Evolutionary conservation across 768 basidiomycete genomes (phyloP), one percentile per base, ranked within the genome.

Genomic region (Tricholoma bakamatsutake): DNA sequence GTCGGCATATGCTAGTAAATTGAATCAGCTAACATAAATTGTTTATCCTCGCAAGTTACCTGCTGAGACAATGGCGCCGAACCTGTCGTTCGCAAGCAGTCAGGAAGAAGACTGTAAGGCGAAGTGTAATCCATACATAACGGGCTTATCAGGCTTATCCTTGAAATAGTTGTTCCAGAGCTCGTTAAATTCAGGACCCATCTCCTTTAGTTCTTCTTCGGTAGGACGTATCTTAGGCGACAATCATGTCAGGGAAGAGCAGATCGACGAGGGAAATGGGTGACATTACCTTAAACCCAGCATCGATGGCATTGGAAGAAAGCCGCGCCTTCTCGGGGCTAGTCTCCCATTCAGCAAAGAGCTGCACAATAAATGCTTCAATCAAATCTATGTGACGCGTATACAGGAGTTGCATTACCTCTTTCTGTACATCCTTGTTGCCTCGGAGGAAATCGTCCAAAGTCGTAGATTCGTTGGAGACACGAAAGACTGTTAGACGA

Each of bases 131-230:
- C 66, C 74, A 53, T 67, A 81, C 84, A 87, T 87, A 56, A 87
- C 83, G 3, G 85, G 86, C 74, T 87, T 88, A 75, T 87, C 85
- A 53, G 85, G 85, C 74, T 86, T 87, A 73, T 88, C 82, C 75
- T 83, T 85, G 80, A 88, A 87, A 72, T 88, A 87, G 28, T 37
- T 76, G 65, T 88, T 69, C 82, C 81, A 87, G 48, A 87, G 78
- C 59, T 75, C 73, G 62, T 84, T 84, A 71, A 87, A 87, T 62
- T 87, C 85, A 13, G 84, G 85, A n/a, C 85, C 85, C 84, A 87
- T 86, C 68, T 86, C 83, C 66, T 85, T 87, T 57, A 87, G 71
- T 65, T 88, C 86, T 60, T 76, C 80, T 64, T 80, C 80, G 1
- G 82, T 83, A 1, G 85, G 86, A 31, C 85, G 84, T 61, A 87